Evolutionary conservation across 2,329 filamentous ascomycete species (phyloP).

Genomic region (Fusarium chuoi): DNA sequence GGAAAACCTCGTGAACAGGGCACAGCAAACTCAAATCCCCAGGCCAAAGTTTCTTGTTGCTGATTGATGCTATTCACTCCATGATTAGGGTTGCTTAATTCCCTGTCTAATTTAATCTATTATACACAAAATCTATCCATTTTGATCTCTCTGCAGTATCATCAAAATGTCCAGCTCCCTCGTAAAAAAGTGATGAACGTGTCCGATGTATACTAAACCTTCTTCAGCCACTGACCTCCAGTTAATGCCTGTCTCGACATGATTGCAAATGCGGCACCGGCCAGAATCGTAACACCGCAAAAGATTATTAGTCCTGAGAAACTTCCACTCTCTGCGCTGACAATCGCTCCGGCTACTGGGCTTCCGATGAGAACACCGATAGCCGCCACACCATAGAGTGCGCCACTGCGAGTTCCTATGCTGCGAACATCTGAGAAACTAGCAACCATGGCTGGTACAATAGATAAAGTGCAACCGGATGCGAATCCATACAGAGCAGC

Average conservation of each 20-base stretch:
- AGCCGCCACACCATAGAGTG: constrained; percentile 16
- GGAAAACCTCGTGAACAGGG: not conserved
- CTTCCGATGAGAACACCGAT: constrained; percentile 34
- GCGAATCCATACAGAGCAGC: constrained; percentile 50
- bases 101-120: not conserved
- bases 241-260: not conserved
- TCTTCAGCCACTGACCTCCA: not conserved
- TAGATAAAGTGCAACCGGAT: constrained; percentile 49
- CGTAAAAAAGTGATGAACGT: not conserved
- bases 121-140: not conserved
- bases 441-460: constrained; percentile 47
- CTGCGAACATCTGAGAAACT: constrained; percentile 66
- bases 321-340: not conserved
- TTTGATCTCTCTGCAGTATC: not conserved
- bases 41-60: not conserved
- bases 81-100: not conserved
- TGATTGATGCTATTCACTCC: not conserved
- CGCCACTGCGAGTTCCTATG: constrained; percentile 65
- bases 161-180: too few species aligned
- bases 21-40: not conserved
- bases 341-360: constrained; percentile 38
- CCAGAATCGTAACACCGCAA: not conserved
- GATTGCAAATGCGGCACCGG: not conserved
- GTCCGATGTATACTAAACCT: not conserved
- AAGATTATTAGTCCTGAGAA: constrained; percentile 4